These are phyloP conservation scores for Immersiporthe knoxdaviesiana DNA, from an alignment of 2,329 filamentous ascomycete species.

Conservation along the genomic window DNA sequence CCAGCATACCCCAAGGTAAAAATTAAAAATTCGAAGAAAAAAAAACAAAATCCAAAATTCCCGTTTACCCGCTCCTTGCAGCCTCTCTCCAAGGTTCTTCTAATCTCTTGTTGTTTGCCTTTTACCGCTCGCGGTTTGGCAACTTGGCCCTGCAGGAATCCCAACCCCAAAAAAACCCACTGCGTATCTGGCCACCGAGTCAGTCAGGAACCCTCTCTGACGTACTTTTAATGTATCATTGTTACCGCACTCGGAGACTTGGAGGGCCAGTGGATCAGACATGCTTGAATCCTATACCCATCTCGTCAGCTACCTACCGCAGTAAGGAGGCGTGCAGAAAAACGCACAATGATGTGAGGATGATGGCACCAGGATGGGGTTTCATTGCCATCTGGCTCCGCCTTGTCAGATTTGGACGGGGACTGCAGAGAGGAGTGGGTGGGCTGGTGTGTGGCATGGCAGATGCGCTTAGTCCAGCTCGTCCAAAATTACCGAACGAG, in stretches of 20 bases:
- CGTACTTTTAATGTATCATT: constrained; percentile 5
- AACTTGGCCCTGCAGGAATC: neutral
- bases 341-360: constrained; percentile 15
- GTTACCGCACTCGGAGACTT: neutral
- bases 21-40: no score
- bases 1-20: neutral
- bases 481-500: constrained; percentile 1
- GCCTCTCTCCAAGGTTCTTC: neutral
- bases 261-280: constrained; percentile 4
- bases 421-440: neutral
- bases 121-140: neutral
- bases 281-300: constrained; percentile 12
- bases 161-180: neutral
- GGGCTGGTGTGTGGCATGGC: neutral
- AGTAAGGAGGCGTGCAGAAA: constrained; percentile 8
- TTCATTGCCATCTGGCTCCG: constrained; percentile 10
- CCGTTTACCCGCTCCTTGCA: neutral
- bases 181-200: neutral
- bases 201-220: constrained; percentile 10
- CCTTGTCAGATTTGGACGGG: neutral
- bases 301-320: constrained; percentile 5
- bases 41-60: no score
- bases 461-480: neutral
- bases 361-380: constrained; percentile 2
- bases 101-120: neutral